phyloP scores from a whole-genome alignment of 139 green algal genomes.

The Picochlorum costavermella region DNA sequence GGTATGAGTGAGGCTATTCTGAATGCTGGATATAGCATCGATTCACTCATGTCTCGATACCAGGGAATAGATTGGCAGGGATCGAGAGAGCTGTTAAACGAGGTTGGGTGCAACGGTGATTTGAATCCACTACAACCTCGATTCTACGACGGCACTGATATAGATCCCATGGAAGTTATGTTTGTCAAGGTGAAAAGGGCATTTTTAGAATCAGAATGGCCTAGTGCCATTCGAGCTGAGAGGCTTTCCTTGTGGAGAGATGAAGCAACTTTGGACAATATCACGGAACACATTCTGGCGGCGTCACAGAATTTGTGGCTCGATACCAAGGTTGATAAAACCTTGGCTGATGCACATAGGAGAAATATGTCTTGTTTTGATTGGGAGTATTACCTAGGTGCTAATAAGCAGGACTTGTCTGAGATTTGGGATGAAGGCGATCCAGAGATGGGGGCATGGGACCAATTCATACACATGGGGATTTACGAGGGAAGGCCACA shows the following conservation, averaged over 20 bases:
- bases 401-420: constrained; percentile 23
- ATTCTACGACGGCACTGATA: constrained; percentile 50
- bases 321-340: not conserved
- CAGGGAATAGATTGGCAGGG: constrained; percentile 32
- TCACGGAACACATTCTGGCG: not conserved
- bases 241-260: constrained; percentile 28
- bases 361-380: constrained; percentile 36
- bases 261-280: not conserved
- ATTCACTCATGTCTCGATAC: constrained; percentile 45
- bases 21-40: constrained; percentile 38
- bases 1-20: constrained; percentile 36
- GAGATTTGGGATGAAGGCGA: constrained; percentile 18
- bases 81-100: not conserved
- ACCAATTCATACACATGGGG: constrained; percentile 28
- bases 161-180: constrained; percentile 67
- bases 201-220: constrained; percentile 30
- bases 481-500: constrained; percentile 30
- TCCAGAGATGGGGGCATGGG: constrained; percentile 17
- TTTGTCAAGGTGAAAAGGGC: constrained; percentile 71
- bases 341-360: constrained; percentile 17
- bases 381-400: constrained; percentile 26
- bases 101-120: constrained; percentile 17
- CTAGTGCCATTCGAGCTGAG: constrained; percentile 10
- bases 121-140: constrained; percentile 31
- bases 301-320: constrained; percentile 22